A percentile compares a stretch with the other conserved stretches of the same genome.
These are phyloP conservation scores for Epichloe gansuensis DNA, from an alignment of 2,329 filamentous ascomycete genomes.

Conservation along the genomic window DNA sequence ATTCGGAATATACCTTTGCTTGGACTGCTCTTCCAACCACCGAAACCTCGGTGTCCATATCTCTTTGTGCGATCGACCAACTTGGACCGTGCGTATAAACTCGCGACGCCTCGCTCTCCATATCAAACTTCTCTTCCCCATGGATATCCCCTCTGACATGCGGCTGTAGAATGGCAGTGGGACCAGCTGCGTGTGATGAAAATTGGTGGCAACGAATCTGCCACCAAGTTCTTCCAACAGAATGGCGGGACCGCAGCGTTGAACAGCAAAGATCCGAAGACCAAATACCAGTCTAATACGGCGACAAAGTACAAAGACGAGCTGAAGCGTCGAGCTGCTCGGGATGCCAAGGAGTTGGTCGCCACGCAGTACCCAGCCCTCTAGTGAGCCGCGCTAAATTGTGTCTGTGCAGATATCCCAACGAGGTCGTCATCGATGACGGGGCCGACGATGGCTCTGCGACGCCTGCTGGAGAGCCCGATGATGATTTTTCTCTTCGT, in stretches of 20 bases:
- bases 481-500: conserved; percentile 99
- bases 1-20: conserved; percentile 93
- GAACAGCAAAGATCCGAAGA: conserved; percentile 91
- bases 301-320: conserved; percentile 98
- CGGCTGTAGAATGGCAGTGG: conserved; percentile 80
- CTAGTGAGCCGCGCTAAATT: conserved; percentile 13
- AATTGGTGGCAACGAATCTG: conserved; percentile 94
- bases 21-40: conserved; percentile 95
- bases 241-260: conserved; percentile 90
- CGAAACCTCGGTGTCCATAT: conserved; percentile 97
- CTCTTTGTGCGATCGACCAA: conserved; percentile 95
- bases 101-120: not conserved
- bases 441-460: conserved; percentile 53
- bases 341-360: conserved; percentile 72
- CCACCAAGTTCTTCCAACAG: conserved; percentile 95
- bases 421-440: conserved; percentile 77
- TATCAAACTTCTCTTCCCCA: too few relatives aligned
- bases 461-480: conserved; percentile 71
- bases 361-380: too few relatives aligned
- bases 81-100: conserved; percentile 69
- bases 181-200: conserved; percentile 96
- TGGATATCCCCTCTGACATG: conserved; percentile 3
- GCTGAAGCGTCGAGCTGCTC: conserved; percentile 70
- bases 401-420: conserved; percentile 51
- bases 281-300: conserved; percentile 89